Evolutionary conservation across 2,329 filamentous ascomycete genomes (phyloP).

Genomic region (Uncinocarpus reesii): DNA sequence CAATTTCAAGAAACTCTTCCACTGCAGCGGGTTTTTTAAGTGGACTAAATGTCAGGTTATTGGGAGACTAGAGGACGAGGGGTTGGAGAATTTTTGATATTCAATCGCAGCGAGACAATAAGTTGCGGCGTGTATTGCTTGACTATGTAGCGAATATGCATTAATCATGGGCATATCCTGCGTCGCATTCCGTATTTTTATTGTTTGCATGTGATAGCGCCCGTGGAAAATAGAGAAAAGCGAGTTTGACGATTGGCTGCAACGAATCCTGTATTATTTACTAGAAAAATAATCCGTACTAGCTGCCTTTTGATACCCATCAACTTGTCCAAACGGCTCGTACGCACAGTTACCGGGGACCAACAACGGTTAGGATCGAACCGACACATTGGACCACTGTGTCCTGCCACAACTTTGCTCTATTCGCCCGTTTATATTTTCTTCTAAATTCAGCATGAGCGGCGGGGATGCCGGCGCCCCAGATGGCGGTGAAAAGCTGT

Average conservation of each 20-base stretch:
- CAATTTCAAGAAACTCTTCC: background rate
- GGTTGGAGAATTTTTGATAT: background rate
- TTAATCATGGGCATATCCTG: constrained; percentile 1
- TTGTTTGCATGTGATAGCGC: background rate
- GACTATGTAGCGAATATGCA: background rate
- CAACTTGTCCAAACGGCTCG: too few species aligned
- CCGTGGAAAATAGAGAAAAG: too few species aligned
- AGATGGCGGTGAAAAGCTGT: background rate
- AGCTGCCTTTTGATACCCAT: too few species aligned
- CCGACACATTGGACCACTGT: background rate
- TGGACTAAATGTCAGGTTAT: background rate
- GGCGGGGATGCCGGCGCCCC: background rate
- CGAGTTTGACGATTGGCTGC: too few species aligned
- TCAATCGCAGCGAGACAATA: background rate
- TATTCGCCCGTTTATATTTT: constrained; percentile 1
- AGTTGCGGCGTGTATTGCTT: background rate
- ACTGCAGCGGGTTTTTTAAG: background rate
- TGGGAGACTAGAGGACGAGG: background rate
- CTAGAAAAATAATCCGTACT: too few species aligned
- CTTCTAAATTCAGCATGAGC: background rate
- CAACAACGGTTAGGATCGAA: too few species aligned
- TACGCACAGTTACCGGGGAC: too few species aligned
- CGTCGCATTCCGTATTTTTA: background rate
- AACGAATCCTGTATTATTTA: too few species aligned
- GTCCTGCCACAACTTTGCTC: background rate